Evolutionary conservation across 2,329 filamentous ascomycete species (phyloP).

Genomic region (Cladosporium austrohemisphaericum): DNA sequence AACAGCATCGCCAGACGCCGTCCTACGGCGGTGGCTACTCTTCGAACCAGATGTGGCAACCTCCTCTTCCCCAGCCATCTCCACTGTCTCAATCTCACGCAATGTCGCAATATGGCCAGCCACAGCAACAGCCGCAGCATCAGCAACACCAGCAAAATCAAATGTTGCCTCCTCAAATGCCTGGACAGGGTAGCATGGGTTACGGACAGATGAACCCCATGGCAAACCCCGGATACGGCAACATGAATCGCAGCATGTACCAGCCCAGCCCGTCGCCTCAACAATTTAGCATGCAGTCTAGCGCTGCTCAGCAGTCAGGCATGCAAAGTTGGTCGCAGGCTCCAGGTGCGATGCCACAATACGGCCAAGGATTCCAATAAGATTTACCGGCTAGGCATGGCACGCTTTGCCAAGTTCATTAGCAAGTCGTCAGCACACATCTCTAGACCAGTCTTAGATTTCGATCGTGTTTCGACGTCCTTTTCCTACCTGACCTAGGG

Average conservation of each 20-base stretch:
- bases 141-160: slow-evolving; percentile 46
- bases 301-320: slow-evolving; percentile 46
- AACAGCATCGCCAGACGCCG: slow-evolving; percentile 39
- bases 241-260: slow-evolving; percentile 49
- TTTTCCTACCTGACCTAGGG: neutral
- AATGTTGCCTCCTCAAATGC: slow-evolving; percentile 48
- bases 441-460: too few relatives aligned
- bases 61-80: slow-evolving; percentile 44
- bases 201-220: slow-evolving; percentile 48
- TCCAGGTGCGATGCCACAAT: slow-evolving; percentile 38
- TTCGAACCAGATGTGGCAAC: slow-evolving; percentile 47
- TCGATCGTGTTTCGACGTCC: too few relatives aligned
- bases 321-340: slow-evolving; percentile 50
- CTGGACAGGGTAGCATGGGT: slow-evolving; percentile 41
- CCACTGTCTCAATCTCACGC: slow-evolving; percentile 44
- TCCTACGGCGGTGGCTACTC: slow-evolving; percentile 42
- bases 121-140: slow-evolving; percentile 48
- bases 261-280: slow-evolving; percentile 44
- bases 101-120: slow-evolving; percentile 43
- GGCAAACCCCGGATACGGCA: slow-evolving; percentile 40
- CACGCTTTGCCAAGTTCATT: too few relatives aligned
- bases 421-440: too few relatives aligned
- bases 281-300: slow-evolving; percentile 38
- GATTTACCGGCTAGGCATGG: too few relatives aligned
- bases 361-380: slow-evolving; percentile 34